phyloP scores from a whole-genome alignment of 148 eudicot genomes.

The Persicaria tinctoria region DNA sequence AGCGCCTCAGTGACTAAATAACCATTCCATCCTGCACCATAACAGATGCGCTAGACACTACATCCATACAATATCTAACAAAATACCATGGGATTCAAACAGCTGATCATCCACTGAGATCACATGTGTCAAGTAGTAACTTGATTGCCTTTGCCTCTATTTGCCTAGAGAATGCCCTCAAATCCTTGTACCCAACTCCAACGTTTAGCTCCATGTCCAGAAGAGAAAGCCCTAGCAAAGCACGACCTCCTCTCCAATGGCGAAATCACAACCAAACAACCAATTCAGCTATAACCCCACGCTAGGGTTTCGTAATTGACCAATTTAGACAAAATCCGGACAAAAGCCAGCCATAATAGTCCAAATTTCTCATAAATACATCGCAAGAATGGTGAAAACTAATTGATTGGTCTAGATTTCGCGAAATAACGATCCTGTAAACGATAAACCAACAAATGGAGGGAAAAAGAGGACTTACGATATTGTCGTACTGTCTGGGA shows the following conservation, averaged over 20 bases:
- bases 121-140: background rate
- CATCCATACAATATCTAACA: background rate
- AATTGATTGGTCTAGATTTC: background rate
- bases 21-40: background rate
- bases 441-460: background rate
- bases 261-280: background rate
- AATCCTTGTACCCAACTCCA: background rate
- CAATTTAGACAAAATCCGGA: background rate
- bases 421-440: background rate
- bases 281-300: background rate
- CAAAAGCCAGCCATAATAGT: background rate
- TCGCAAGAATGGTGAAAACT: background rate
- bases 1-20: background rate
- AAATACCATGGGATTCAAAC: background rate
- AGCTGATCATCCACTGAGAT: background rate
- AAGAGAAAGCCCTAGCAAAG: background rate
- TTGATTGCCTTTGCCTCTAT: background rate
- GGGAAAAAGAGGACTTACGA: background rate
- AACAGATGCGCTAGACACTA: background rate
- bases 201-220: background rate
- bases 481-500: background rate
- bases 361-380: background rate
- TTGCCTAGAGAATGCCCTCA: background rate
- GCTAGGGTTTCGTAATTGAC: background rate
- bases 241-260: background rate